Evolutionary conservation across 2,329 filamentous ascomycete species (phyloP).

Genomic region (Aspergillus carbonarius): DNA sequence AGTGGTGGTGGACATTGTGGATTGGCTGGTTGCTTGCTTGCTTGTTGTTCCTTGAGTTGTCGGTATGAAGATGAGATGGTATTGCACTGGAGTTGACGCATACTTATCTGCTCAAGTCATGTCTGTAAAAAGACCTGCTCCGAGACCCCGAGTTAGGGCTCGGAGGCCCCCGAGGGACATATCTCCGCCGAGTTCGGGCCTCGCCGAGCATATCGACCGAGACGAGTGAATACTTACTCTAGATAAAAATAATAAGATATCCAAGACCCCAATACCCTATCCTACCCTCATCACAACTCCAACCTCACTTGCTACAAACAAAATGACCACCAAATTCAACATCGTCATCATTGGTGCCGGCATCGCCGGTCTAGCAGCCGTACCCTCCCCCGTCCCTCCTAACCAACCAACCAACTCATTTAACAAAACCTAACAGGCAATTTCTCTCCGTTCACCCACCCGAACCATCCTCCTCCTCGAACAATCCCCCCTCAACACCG

Average conservation of each 20-base stretch:
- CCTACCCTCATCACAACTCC: too few relatives aligned
- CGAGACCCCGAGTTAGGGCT: background rate
- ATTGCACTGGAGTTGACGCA: background rate
- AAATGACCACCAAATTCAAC: conserved; percentile 28
- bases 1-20: conserved; percentile 20
- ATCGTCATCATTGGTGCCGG: conserved; percentile 54
- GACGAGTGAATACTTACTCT: too few relatives aligned
- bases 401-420: too few relatives aligned
- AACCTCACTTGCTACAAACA: background rate
- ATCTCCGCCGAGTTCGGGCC: background rate
- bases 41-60: background rate
- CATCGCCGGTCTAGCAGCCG: conserved; percentile 35
- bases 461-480: conserved; percentile 25
- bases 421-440: conserved; percentile 14
- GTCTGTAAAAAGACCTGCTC: too few relatives aligned
- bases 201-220: background rate
- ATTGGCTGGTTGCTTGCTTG: background rate
- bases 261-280: too few relatives aligned
- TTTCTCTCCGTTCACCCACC: conserved; percentile 26
- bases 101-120: background rate
- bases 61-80: background rate
- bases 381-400: background rate
- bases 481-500: conserved; percentile 29
- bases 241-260: too few relatives aligned
- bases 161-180: background rate